Base-by-base conservation (phyloP, 495 filamentous ascomycete genomes). In the Penicillium angulare region DNA sequence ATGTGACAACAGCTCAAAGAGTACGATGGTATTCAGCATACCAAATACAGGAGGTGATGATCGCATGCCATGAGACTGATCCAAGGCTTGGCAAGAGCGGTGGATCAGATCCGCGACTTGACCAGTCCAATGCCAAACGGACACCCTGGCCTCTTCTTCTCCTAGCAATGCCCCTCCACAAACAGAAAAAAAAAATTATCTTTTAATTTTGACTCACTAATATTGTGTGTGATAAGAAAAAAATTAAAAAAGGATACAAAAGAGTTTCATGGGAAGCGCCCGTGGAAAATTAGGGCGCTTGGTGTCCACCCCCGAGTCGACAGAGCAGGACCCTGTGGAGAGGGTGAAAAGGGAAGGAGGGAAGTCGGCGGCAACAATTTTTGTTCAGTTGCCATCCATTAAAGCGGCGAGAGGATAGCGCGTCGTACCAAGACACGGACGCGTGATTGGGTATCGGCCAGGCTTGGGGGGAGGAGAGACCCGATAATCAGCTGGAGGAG, bases 401-500 rank as follows among this genome's bases (percentile, higher is more conserved):
- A 75, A 77, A 73, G 72, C 65, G 61, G 65, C 69, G 52, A 70
- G 57, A 60, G 53, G 46, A 56, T 55, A 60, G 66, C 68, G 64
- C 60, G 60, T 69, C 60, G 60, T 35, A 55, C 59, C 60, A 53
- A 59, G 60, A 67, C n/a, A n/a, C n/a, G n/a, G n/a, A n/a, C n/a
- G n/a, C n/a, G n/a, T 68, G 61, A 73, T 75, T 74, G 72, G 69
- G 24, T 3, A 15, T n/a, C n/a, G 20, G 10, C 31, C 15, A 29
- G 47, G 52, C 40, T 52, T 55, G 32, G 57, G 32, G 52, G 47
- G 42, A 42, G 39, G 49, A 45, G 46, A 35, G 55, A 42, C 26
- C 54, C 49, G 32, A 52, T 47, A 64, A 64, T 65, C 59, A 60
- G 54, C 55, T 53, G 61, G 60, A 69, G 66, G 64, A 68, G 61